Conservation (phyloP, 257 asterid genomes). For the Craterostigma plantagineum region DNA sequence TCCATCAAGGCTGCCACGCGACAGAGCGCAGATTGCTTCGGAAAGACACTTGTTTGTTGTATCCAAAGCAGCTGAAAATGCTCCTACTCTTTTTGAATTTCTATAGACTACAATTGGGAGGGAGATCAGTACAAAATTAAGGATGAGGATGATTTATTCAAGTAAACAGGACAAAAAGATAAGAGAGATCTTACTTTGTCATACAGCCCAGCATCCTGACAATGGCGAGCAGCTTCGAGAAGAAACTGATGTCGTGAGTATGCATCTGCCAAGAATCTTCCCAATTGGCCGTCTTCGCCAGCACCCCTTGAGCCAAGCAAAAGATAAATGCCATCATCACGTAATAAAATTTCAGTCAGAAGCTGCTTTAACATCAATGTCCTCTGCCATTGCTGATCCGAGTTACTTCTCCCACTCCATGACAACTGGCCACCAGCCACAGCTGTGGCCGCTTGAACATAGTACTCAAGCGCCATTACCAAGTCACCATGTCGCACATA, state of each 20-base stretch:
- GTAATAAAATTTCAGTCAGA: slow-evolving; percentile 56
- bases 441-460: slow-evolving; percentile 90
- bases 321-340: slow-evolving; percentile 63
- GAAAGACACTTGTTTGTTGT: slow-evolving; percentile 78
- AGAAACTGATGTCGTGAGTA: slow-evolving; percentile 57
- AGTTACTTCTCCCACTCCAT: slow-evolving; percentile 69
- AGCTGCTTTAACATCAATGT: slow-evolving; percentile 72
- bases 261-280: slow-evolving; percentile 59
- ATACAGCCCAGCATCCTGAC: slow-evolving; percentile 66
- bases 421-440: slow-evolving; percentile 90
- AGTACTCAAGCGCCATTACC: slow-evolving; percentile 71
- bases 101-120: slow-evolving; percentile 54
- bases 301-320: slow-evolving; percentile 78
- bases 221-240: slow-evolving; percentile 72
- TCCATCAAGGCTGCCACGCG: slow-evolving; percentile 87
- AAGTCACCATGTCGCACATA: slow-evolving; percentile 61
- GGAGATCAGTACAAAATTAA: too few species aligned
- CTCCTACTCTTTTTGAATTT: slow-evolving; percentile 87
- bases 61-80: slow-evolving; percentile 78
- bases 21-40: slow-evolving; percentile 74
- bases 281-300: slow-evolving; percentile 89
- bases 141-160: too few species aligned
- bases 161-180: neutral
- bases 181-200: slow-evolving; percentile 39
- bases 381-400: slow-evolving; percentile 81